These are phyloP conservation scores for Ceratobasidium papillatum DNA, from an alignment of 1,284 basidiomycete genomes.

Conservation along the genomic window DNA sequence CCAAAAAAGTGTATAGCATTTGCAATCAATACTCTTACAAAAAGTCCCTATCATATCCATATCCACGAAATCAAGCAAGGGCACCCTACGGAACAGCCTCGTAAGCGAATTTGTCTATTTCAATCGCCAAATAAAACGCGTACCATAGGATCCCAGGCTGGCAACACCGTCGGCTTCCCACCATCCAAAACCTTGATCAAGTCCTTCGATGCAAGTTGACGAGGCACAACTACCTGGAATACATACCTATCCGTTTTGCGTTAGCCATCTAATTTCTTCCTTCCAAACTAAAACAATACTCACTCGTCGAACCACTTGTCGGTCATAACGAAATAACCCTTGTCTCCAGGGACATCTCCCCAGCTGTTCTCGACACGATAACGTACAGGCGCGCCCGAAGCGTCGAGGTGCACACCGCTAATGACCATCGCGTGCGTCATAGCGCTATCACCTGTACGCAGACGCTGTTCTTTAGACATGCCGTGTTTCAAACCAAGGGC, in stretches of 20 bases:
- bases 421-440: conserved; percentile 95
- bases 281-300: conserved; percentile 52
- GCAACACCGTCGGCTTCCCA: conserved; percentile 69
- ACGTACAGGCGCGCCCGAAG: conserved; percentile 75
- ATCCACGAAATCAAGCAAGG: neutral
- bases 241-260: conserved; percentile 64
- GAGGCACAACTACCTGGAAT: conserved; percentile 89
- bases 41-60: neutral
- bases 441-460: conserved; percentile 80
- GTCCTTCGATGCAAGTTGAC: conserved; percentile 77
- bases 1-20: conserved; percentile 13
- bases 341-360: conserved; percentile 81
- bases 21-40: neutral
- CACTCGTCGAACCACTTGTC: conserved; percentile 91
- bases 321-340: conserved; percentile 93
- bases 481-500: conserved; percentile 67
- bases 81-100: neutral
- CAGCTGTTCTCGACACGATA: conserved; percentile 98
- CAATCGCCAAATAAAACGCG: neutral
- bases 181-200: conserved; percentile 82
- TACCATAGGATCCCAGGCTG: conserved; percentile 91
- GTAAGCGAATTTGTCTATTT: neutral
- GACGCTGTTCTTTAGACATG: conserved; percentile 83
- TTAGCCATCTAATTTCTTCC: conserved; percentile 46
- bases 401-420: conserved; percentile 88